A percentile compares a stretch with the other conserved stretches of the same genome.
Conservation (phyloP, 2,329 filamentous ascomycete genomes). For the Fusarium avenaceum region DNA sequence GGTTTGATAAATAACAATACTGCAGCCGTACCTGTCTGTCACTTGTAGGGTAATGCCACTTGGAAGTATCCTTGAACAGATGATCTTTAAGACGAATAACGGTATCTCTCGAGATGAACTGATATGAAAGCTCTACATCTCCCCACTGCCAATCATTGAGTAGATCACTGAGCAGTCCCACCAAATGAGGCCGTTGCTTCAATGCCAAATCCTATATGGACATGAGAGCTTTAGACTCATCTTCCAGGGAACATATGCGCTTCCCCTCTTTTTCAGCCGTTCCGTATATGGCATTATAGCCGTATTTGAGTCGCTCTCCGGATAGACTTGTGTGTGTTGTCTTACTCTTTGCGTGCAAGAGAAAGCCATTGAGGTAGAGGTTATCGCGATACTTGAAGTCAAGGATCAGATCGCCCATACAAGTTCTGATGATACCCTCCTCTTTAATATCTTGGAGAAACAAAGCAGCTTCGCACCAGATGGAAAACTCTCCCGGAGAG, state of each 20-base stretch:
- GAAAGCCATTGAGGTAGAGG: constrained; percentile 27
- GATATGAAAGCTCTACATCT: constrained; percentile 14
- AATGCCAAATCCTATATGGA: constrained; percentile 31
- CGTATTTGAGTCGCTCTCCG: constrained; percentile 19
- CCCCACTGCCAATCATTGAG: constrained; percentile 24
- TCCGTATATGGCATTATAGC: constrained; percentile 26
- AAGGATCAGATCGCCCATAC: constrained; percentile 15
- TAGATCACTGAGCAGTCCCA: constrained; percentile 17
- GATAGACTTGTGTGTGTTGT: constrained; percentile 17
- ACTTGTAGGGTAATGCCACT: constrained; percentile 31
- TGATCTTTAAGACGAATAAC: constrained; percentile 7
- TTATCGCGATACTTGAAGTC: not conserved
- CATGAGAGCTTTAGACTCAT: constrained; percentile 24
- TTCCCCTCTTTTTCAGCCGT: constrained; percentile 10
- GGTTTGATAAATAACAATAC: not conserved
- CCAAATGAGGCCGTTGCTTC: not conserved
- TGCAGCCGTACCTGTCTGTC: not conserved
- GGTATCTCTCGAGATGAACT: not conserved
- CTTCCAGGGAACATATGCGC: not conserved
- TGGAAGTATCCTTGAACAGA: constrained; percentile 10
- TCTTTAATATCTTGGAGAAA: constrained; percentile 19
- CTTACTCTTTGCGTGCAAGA: not conserved
- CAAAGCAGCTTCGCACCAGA: constrained; percentile 19
- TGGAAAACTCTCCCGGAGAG: constrained; percentile 11
- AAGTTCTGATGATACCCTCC: not conserved